Conservation (phyloP, 2,329 filamentous ascomycete species). For the Tricladium varicosporioides region DNA sequence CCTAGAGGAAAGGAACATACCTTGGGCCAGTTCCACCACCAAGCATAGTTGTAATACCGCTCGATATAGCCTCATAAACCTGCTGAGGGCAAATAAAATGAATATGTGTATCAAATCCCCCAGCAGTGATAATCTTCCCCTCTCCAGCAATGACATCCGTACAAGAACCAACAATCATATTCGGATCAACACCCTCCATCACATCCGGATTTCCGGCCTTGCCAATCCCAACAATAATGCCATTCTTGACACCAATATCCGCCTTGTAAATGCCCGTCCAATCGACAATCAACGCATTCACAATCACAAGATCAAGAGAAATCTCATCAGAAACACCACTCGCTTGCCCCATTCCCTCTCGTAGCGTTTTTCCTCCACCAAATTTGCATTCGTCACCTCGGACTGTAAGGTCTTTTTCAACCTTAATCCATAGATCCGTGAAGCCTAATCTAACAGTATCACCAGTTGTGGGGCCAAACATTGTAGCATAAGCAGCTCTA, state of each 20-base stretch:
- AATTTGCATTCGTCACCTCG: slow-evolving; percentile 96
- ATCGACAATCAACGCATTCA: slow-evolving; percentile 87
- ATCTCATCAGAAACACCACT: slow-evolving; percentile 71
- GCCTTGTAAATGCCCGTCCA: slow-evolving; percentile 94
- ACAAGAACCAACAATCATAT: slow-evolving; percentile 80
- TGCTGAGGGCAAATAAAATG: slow-evolving; percentile 97
- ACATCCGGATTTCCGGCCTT: slow-evolving; percentile 97
- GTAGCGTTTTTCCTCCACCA: slow-evolving; percentile 87
- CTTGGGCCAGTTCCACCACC: slow-evolving; percentile 92
- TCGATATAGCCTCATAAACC: slow-evolving; percentile 75
- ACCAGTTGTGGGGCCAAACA: slow-evolving; percentile 92
- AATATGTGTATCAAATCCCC: slow-evolving; percentile 86
- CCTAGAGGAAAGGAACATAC: slow-evolving; percentile 37
- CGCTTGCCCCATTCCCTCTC: slow-evolving; percentile 95
- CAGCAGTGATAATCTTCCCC: slow-evolving; percentile 85
- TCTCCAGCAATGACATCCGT: slow-evolving; percentile 93
- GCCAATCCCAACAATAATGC: slow-evolving; percentile 82
- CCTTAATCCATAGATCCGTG: slow-evolving; percentile 86
- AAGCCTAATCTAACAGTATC: slow-evolving; percentile 78
- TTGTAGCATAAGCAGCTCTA: slow-evolving; percentile 73
- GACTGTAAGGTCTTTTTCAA: slow-evolving; percentile 79
- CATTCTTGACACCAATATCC: slow-evolving; percentile 89
- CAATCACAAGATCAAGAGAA: slow-evolving; percentile 79
- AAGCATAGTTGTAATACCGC: slow-evolving; percentile 86
- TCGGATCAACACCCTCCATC: slow-evolving; percentile 80